Conservation (phyloP, 78 protist species). For the Monosiga brevicollis region DNA sequence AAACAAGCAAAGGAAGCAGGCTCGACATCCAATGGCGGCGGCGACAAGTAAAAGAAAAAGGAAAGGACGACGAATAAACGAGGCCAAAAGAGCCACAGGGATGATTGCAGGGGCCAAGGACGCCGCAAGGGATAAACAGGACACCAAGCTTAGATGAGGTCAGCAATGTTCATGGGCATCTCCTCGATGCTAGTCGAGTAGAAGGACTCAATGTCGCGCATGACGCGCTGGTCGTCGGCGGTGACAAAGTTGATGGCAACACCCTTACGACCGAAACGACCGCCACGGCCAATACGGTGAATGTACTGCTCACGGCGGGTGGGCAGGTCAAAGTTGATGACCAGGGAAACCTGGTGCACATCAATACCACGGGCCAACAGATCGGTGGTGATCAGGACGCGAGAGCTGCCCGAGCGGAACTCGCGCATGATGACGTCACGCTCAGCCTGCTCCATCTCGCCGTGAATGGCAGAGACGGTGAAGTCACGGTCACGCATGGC, state of each 20-base stretch:
- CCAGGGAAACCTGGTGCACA: constrained; percentile 94
- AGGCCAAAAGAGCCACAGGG: not conserved
- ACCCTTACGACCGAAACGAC: constrained; percentile 98
- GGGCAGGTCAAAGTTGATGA: constrained; percentile 97
- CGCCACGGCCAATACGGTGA: constrained; percentile 93
- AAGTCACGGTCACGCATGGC: constrained; percentile 68
- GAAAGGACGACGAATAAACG: not conserved
- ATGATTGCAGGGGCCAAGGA: not conserved
- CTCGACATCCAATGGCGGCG: not conserved
- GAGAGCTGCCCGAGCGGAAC: constrained; percentile 87
- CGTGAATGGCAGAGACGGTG: constrained; percentile 95
- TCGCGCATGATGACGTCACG: constrained; percentile 90
- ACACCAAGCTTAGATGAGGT: not conserved
- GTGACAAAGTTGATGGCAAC: constrained; percentile 98
- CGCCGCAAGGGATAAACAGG: not conserved
- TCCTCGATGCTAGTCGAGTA: constrained; percentile 87
- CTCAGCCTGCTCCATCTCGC: constrained; percentile 91
- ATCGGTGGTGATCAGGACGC: constrained; percentile 98
- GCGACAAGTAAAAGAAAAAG: not conserved
- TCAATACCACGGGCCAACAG: constrained; percentile 97
- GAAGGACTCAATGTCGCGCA: constrained; percentile 87
- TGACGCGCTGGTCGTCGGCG: constrained; percentile 73
- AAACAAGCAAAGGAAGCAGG: not conserved
- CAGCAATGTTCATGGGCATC: constrained; percentile 84
- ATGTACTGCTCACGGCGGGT: constrained; percentile 90